phyloP scores from a whole-genome alignment of 1,284 basidiomycete species.

The Naganishia liquefaciens region DNA sequence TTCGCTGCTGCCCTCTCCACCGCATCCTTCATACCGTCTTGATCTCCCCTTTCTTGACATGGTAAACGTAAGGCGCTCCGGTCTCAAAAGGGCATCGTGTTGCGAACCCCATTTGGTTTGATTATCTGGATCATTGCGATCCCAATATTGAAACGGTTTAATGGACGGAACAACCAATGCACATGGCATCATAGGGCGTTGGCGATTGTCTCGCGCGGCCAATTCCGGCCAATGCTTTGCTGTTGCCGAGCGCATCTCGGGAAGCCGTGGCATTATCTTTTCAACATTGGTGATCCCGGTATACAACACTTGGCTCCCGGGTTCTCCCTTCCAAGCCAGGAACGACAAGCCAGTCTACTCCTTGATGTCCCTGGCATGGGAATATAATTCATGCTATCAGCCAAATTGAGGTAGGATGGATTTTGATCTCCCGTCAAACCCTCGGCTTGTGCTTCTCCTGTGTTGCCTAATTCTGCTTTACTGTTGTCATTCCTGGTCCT shows the following conservation, averaged over 20 bases:
- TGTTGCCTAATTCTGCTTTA: conserved; percentile 12
- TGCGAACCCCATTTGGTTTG: conserved; percentile 49
- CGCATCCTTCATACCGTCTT: not conserved
- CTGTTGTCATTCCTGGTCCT: conserved; percentile 25
- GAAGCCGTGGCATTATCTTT: conserved; percentile 33
- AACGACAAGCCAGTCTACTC: conserved; percentile 37
- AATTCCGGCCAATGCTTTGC: conserved; percentile 39
- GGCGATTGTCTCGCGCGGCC: conserved; percentile 43
- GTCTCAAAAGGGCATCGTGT: conserved; percentile 47
- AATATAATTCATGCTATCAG: conserved; percentile 2
- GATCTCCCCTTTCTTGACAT: conserved; percentile 39
- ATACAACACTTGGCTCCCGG: conserved; percentile 27
- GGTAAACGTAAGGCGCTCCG: conserved; percentile 53
- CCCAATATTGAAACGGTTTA: conserved; percentile 49
- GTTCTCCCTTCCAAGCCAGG: conserved; percentile 38
- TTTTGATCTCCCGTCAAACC: conserved; percentile 48
- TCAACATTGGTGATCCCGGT: conserved; percentile 36
- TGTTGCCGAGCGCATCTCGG: conserved; percentile 36
- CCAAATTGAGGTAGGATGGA: conserved; percentile 37
- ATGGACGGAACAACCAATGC: conserved; percentile 56
- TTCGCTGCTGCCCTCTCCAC: not conserved
- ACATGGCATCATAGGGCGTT: conserved; percentile 54
- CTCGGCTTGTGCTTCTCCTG: conserved; percentile 41
- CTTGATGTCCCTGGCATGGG: conserved; percentile 14
- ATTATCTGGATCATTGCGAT: conserved; percentile 45